Base-by-base conservation (phyloP, 2,329 filamentous ascomycete genomes). In the Pseudogymnoascus sp. region DNA sequence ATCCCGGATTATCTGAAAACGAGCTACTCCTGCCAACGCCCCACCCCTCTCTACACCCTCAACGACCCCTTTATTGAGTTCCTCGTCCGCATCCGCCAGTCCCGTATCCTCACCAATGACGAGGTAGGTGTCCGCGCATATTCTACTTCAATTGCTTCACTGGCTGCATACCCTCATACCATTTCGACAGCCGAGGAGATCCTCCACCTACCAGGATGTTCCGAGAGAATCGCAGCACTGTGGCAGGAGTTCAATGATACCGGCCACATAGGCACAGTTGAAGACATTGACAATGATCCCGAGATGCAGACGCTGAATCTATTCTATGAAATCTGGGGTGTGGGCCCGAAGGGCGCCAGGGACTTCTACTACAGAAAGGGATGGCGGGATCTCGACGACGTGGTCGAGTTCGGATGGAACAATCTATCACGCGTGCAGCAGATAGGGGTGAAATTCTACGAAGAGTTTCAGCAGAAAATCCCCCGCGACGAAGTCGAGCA, bases 291-390 rank as follows among this genome's bases (percentile, higher is more conserved):
- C 60, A 75, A 77, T 0, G 87, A 96, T 68, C 78, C 84, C 11
- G 84, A 81, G 64, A 79, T 95, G 64, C 79, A 80, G 18, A 80
- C 86, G 0, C 76, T 97, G 3, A 80, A 84, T 50, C 73, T 82
- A 0, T 97, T 97, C 74, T 90, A 89, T 76, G 81, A 89, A 4
- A 96, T 97, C 64, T 96, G 91, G 90, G 93, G 93, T n/a, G 91
- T 97, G 0, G 93, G 89, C 0, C 88, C 89, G 1, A 86, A 85
- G 11, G 95, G 89, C 0, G 93, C 93, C 0, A 81, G 88, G 14
- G 84, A 93, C 1, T 96, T 96, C 70, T 95, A 93, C 73, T 60
- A 60, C 59, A 82, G 84, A 14, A 86, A 85, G 66, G 84, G 90
- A 28, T 97, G 91, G 90, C 82, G 85, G 65, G 89, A 95, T 65